Evolutionary conservation across 2,329 filamentous ascomycete genomes (phyloP).

Genomic region (Beauveria australis): DNA sequence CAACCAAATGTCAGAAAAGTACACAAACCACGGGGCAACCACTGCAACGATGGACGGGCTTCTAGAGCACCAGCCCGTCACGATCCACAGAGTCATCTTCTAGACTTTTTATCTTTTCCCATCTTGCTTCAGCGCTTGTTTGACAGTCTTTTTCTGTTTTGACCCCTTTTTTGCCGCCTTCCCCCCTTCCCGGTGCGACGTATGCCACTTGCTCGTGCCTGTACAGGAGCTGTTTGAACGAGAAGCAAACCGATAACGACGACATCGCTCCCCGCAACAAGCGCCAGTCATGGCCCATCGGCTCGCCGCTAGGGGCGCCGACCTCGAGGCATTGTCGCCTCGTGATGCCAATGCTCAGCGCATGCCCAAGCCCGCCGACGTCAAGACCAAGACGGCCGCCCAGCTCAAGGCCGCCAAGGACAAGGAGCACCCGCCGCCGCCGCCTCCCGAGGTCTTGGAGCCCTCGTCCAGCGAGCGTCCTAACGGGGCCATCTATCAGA

Average conservation of each 20-base stretch:
- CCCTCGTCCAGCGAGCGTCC: slow-evolving; percentile 60
- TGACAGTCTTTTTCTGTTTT: background rate
- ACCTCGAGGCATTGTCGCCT: slow-evolving; percentile 57
- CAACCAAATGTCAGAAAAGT: slow-evolving; percentile 24
- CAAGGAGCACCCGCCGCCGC: slow-evolving; percentile 59
- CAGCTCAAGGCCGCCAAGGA: slow-evolving; percentile 51
- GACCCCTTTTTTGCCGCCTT: background rate
- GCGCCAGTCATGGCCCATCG: slow-evolving; percentile 36
- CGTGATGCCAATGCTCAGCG: slow-evolving; percentile 56
- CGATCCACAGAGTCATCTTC: slow-evolving; percentile 9
- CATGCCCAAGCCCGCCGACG: slow-evolving; percentile 37
- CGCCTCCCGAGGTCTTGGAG: slow-evolving; percentile 51
- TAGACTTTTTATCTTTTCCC: slow-evolving; percentile 9
- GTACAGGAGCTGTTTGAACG: background rate
- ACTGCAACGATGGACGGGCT: background rate
- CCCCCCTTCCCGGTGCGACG: background rate
- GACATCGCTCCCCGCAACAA: background rate
- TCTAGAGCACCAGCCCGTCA: background rate
- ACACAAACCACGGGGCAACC: slow-evolving; percentile 24
- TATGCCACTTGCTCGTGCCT: background rate
- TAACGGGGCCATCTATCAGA: slow-evolving; percentile 64
- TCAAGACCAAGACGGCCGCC: slow-evolving; percentile 44
- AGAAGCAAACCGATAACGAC: background rate
- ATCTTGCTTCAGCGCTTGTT: slow-evolving; percentile 7
- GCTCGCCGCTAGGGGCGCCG: slow-evolving; percentile 41